Conservation (phyloP, 2,329 filamentous ascomycete species). For the Fusarium piperis region DNA sequence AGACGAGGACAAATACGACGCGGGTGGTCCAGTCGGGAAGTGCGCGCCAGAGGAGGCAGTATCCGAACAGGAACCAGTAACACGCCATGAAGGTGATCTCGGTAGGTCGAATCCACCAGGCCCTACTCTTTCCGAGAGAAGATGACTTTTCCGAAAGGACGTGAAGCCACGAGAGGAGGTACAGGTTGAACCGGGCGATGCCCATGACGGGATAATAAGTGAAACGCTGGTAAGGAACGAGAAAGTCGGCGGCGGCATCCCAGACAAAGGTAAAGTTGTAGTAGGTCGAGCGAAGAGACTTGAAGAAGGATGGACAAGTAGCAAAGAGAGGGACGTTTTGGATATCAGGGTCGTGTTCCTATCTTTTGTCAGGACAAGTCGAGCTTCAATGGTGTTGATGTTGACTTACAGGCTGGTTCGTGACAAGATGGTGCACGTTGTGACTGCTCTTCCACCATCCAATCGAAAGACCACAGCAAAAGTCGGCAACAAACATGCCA, state of each 20-base stretch:
- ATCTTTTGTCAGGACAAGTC: background rate
- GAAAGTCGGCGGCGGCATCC: conserved; percentile 67
- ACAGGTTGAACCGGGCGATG: conserved; percentile 78
- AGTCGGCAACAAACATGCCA: conserved; percentile 70
- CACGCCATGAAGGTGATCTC: conserved; percentile 70
- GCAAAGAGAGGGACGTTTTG: conserved; percentile 77
- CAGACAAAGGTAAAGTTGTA: conserved; percentile 73
- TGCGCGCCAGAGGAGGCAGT: conserved; percentile 68
- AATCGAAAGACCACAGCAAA: conserved; percentile 72
- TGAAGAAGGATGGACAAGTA: conserved; percentile 72
- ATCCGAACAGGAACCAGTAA: conserved; percentile 76
- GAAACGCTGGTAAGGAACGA: conserved; percentile 70
- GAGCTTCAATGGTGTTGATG: background rate
- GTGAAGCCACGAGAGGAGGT: conserved; percentile 73
- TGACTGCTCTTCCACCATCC: conserved; percentile 77
- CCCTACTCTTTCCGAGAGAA: conserved; percentile 63
- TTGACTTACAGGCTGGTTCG: conserved; percentile 65
- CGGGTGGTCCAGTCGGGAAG: conserved; percentile 68
- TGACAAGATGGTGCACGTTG: conserved; percentile 74
- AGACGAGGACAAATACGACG: conserved; percentile 70
- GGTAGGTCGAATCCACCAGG: conserved; percentile 74
- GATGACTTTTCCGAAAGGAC: conserved; percentile 66
- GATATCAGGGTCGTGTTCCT: conserved; percentile 68
- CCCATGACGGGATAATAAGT: conserved; percentile 75
- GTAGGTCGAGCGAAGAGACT: conserved; percentile 70